Evolutionary conservation across 1,284 basidiomycete species (phyloP).

Genomic region (Cryptococcus sp.): DNA sequence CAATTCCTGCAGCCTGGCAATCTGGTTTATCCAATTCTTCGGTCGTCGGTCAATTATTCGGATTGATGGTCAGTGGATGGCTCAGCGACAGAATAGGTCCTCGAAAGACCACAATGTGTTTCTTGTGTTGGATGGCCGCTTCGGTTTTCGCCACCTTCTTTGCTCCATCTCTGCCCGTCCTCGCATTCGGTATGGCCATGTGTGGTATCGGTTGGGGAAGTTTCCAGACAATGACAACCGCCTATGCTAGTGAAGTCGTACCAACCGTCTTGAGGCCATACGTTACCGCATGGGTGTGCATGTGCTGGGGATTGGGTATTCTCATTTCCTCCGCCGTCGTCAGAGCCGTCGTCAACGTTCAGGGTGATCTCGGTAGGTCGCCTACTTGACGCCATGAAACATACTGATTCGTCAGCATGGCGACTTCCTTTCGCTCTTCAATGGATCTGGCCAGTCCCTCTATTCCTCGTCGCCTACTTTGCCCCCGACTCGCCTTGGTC

Average conservation of each 20-base stretch:
- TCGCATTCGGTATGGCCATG: conserved; percentile 18
- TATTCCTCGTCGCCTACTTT: conserved; percentile 35
- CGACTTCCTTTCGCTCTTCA: conserved; percentile 14
- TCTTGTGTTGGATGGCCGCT: conserved; percentile 32
- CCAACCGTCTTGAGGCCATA: conserved; percentile 52
- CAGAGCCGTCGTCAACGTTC: conserved; percentile 32
- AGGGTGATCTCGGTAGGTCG: conserved; percentile 36
- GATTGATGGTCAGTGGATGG: conserved; percentile 45
- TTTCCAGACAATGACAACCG: conserved; percentile 48
- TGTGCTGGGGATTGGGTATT: conserved; percentile 52
- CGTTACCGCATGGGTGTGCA: conserved; percentile 53
- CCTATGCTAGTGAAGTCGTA: conserved; percentile 53
- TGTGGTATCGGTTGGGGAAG: conserved; percentile 13
- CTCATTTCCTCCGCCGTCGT: conserved; percentile 50
- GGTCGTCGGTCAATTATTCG: conserved; percentile 40
- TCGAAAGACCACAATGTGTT: conserved; percentile 34
- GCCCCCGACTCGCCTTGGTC: conserved; percentile 37
- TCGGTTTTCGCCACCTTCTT: conserved; percentile 40
- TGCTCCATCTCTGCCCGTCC: conserved; percentile 36
- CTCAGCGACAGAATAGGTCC: conserved; percentile 45
- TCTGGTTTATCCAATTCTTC: conserved; percentile 44
- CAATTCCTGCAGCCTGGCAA: conserved; percentile 48
- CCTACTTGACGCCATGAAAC: background rate
- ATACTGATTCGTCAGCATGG: conserved; percentile 3
- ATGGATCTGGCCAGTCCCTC: conserved; percentile 45